Conservation (phyloP, 768 basidiomycete species). For the Russula earlei region DNA sequence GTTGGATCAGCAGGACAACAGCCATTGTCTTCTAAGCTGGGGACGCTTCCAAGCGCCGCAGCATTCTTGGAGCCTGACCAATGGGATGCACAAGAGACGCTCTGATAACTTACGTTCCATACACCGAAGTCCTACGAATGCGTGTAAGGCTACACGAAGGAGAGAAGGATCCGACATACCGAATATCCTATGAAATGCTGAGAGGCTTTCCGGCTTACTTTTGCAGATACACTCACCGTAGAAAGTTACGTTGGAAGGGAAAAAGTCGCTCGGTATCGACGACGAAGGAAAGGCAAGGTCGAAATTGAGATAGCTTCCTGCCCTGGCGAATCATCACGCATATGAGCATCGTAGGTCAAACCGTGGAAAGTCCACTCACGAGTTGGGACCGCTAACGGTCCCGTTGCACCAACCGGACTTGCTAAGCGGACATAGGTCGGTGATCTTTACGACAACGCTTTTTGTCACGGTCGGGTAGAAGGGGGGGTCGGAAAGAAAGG, state of each 20-base stretch:
- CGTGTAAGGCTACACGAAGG: not conserved
- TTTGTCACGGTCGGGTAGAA: conserved; percentile 55
- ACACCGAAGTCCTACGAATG: conserved; percentile 66
- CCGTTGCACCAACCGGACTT: conserved; percentile 62
- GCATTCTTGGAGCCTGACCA: conserved; percentile 57
- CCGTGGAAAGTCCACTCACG: conserved; percentile 34
- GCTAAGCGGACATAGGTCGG: conserved; percentile 67
- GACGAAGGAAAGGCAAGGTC: conserved; percentile 71
- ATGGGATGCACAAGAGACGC: conserved; percentile 46
- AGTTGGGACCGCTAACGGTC: conserved; percentile 49
- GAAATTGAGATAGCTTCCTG: conserved; percentile 65
- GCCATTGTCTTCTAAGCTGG: conserved; percentile 43
- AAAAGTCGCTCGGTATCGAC: conserved; percentile 60
- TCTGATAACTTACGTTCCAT: conserved; percentile 71
- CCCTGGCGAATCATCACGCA: too few species aligned
- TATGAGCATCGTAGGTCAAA: too few species aligned
- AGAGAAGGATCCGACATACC: conserved; percentile 23
- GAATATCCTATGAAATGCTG: conserved; percentile 28
- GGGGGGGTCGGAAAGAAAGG: conserved; percentile 55
- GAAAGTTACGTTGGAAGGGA: conserved; percentile 55
- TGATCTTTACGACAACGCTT: conserved; percentile 66
- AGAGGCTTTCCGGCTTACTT: not conserved
- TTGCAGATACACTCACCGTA: conserved; percentile 41
- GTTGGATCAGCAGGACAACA: conserved; percentile 70
- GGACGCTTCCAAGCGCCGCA: conserved; percentile 60